Evolutionary conservation across 2,329 filamentous ascomycete genomes (phyloP).

Genomic region (Epichloe coenophiala): DNA sequence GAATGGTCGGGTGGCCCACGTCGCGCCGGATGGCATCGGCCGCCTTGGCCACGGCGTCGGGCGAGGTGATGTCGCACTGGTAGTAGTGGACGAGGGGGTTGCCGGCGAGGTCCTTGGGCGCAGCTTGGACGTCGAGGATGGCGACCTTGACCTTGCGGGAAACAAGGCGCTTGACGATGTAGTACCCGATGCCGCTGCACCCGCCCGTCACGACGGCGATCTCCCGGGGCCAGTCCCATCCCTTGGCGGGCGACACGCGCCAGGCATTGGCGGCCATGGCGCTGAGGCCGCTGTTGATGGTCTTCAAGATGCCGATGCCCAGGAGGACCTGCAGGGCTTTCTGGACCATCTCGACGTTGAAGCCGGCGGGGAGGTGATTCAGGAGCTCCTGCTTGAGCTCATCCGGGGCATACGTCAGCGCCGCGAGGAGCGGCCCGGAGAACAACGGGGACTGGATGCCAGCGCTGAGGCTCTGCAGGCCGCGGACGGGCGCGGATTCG

Average conservation of each 20-base stretch:
- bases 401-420: constrained; percentile 6
- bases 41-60: constrained; percentile 29
- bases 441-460: constrained; percentile 7
- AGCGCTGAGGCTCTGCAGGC: constrained; percentile 1
- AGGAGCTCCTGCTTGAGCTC: constrained; percentile 1
- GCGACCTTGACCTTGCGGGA: constrained; percentile 45
- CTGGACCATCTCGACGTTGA: constrained; percentile 2
- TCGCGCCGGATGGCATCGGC: constrained; percentile 24
- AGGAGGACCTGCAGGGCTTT: constrained; percentile 10
- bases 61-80: constrained; percentile 26
- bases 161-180: constrained; percentile 19
- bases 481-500: constrained; percentile 8
- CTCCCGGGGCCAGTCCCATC: constrained; percentile 26
- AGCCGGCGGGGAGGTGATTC: constrained; percentile 1
- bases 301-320: constrained; percentile 11
- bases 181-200: constrained; percentile 27
- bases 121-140: constrained; percentile 47
- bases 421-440: constrained; percentile 8
- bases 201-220: constrained; percentile 31
- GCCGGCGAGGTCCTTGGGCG: constrained; percentile 13
- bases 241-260: constrained; percentile 9
- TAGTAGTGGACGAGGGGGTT: constrained; percentile 17
- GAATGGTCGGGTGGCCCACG: constrained; percentile 50
- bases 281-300: constrained; percentile 14
- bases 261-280: constrained; percentile 17